Conservation (phyloP, 371 early-diverging fungal species). For the Saksenaea vasiformis region DNA sequence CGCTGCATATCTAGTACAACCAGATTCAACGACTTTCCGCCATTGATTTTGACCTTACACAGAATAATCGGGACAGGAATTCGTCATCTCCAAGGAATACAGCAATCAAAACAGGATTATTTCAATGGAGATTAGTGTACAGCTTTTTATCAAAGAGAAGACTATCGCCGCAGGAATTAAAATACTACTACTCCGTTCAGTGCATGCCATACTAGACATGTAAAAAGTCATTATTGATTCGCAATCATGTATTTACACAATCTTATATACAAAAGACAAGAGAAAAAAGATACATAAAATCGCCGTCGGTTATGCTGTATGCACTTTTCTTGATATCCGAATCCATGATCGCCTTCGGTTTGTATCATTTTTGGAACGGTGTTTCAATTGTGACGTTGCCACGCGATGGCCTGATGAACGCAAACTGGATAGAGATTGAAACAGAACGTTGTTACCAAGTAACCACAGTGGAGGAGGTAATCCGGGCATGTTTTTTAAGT, state of each 20-base stretch:
- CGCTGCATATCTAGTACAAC: conserved; percentile 21
- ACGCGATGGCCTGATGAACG: not conserved
- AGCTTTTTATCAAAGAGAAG: too few species aligned
- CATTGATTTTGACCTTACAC: conserved; percentile 9
- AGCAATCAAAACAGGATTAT: too few species aligned
- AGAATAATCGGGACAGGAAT: conserved; percentile 27
- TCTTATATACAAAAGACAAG: not conserved
- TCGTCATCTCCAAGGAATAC: not conserved
- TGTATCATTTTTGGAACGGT: not conserved
- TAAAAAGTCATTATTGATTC: too few species aligned
- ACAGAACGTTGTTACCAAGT: not conserved
- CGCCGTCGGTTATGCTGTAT: not conserved
- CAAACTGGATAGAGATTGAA: not conserved
- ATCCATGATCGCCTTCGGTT: not conserved
- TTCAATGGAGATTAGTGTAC: too few species aligned
- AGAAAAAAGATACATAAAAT: not conserved
- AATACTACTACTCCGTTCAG: too few species aligned
- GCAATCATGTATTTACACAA: not conserved
- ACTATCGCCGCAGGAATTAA: too few species aligned
- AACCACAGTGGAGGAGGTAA: conserved; percentile 1
- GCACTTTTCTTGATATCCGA: not conserved
- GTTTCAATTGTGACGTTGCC: not conserved
- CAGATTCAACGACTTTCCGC: not conserved
- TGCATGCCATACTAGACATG: too few species aligned
- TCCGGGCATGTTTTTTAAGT: not conserved